Conservation (phyloP, 345 rosid genomes). For the Salix purpurea region DNA sequence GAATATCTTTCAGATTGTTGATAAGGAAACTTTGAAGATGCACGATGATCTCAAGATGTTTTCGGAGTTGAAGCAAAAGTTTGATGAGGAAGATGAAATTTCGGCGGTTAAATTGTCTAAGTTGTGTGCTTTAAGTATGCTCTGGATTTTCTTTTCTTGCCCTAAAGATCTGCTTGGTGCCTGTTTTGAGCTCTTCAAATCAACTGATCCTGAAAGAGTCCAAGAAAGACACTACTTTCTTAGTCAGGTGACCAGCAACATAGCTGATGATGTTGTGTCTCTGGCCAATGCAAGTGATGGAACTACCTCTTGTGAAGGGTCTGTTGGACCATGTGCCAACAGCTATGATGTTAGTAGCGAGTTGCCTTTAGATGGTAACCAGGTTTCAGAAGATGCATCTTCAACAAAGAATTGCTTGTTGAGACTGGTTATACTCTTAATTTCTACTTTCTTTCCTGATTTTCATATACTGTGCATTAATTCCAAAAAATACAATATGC, state of each 20-base stretch:
- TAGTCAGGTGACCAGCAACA: slow-evolving; percentile 47
- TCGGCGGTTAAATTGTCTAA: slow-evolving; percentile 53
- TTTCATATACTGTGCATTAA: too few relatives aligned
- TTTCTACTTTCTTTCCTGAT: not conserved
- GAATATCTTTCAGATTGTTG: slow-evolving; percentile 52
- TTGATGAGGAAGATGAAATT: slow-evolving; percentile 50
- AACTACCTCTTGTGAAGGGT: slow-evolving; percentile 33
- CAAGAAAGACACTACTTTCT: slow-evolving; percentile 59
- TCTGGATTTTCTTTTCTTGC: slow-evolving; percentile 57
- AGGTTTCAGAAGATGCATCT: slow-evolving; percentile 33
- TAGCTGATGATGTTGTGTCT: slow-evolving; percentile 34
- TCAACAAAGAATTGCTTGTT: slow-evolving; percentile 52
- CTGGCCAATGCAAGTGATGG: slow-evolving; percentile 27
- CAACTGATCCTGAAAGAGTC: slow-evolving; percentile 48
- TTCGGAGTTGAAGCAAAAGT: slow-evolving; percentile 58
- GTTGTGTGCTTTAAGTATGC: slow-evolving; percentile 51
- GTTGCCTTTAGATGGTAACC: slow-evolving; percentile 24
- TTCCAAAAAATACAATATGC: not conserved
- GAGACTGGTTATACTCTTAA: slow-evolving; percentile 57
- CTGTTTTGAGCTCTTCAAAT: slow-evolving; percentile 65
- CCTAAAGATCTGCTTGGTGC: slow-evolving; percentile 66
- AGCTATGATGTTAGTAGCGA: slow-evolving; percentile 28
- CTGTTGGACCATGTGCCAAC: slow-evolving; percentile 34
- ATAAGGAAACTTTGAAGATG: slow-evolving; percentile 47
- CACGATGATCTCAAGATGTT: slow-evolving; percentile 44